phyloP scores from a whole-genome alignment of 768 basidiomycete species.

The Erythrobasidium yunnanense region DNA sequence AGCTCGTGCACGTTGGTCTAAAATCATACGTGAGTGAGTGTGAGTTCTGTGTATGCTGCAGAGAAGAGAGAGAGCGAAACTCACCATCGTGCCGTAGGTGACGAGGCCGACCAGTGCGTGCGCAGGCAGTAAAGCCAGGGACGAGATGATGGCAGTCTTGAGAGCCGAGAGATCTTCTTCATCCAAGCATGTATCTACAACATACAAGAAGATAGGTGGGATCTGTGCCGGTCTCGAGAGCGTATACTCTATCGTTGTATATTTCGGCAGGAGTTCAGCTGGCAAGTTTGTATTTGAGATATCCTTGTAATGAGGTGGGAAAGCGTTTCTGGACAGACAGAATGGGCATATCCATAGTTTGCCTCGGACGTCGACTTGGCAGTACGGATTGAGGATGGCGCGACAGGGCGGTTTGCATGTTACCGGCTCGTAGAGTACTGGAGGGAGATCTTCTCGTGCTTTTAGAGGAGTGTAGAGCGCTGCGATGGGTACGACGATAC shows the following conservation, averaged over 20 bases:
- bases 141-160: constrained; percentile 85
- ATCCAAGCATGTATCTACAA: constrained; percentile 84
- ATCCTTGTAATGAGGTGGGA: constrained; percentile 98
- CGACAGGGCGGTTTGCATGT: constrained; percentile 97
- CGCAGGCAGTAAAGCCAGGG: constrained; percentile 80
- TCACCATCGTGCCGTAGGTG: constrained; percentile 92
- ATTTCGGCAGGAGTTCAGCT: constrained; percentile 88
- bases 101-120: constrained; percentile 90
- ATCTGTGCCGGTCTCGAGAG: constrained; percentile 78
- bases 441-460: constrained; percentile 81
- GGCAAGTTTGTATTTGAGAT: constrained; percentile 94
- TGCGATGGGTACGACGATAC: constrained; percentile 96
- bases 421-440: constrained; percentile 93
- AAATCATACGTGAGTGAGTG: not conserved
- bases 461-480: constrained; percentile 94
- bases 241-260: constrained; percentile 99
- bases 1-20: constrained; percentile 98
- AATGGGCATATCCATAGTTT: constrained; percentile 99
- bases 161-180: constrained; percentile 92
- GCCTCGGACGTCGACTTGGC: constrained; percentile 95
- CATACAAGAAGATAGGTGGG: constrained; percentile 92
- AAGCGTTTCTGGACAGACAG: constrained; percentile 89
- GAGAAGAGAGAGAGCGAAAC: constrained; percentile 29
- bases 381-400: constrained; percentile 72
- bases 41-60: constrained; percentile 4